Base-by-base conservation (phyloP, 2,329 filamentous ascomycete genomes). In the Penicillium palitans region DNA sequence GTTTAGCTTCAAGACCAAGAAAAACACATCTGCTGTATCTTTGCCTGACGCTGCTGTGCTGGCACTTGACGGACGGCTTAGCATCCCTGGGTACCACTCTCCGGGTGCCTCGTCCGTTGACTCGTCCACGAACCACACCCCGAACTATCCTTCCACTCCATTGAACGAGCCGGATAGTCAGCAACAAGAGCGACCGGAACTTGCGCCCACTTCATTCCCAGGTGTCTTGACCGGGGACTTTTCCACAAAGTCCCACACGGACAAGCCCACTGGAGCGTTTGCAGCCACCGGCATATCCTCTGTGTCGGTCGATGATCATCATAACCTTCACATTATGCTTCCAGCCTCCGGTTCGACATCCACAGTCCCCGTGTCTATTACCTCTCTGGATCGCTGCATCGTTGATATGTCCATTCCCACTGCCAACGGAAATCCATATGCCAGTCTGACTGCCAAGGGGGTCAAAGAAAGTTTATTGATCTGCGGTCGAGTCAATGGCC, bases 401-500 rank as follows among this genome's bases (percentile, higher is more conserved):
- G 84, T 96, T 51, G 90, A 96, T 74, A 88, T 96, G 82, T 90
- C 89, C 0, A 81, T 85, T 19, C 87, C 90, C 0, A 84, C 81
- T 6, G 63, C 71, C 8, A 74, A 77, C 52, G 82, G 83, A 3
- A 79, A 81, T 24, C 85, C 89, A 0, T 95, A 96, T 67, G 87
- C 90, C 3, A 88, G 86, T 29, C 74, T 90, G 37, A 83, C 81
- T 0, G 78, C 96, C 58, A 90, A 89, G 67, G 82, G 88, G 64
- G 84, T 96, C 60, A 79, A 81, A 27, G 77, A 84, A 44, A 90
- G 88, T 50, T 78, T 98, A 19, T 80, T 99, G 27, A 79, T 97
- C 15, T 90, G 88, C 40, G 92, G 93, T 0, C 84, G 86, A 55
- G 89, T 97, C 6, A 81, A 83, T 41, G 95, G 95, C 0, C 86